phyloP scores from a whole-genome alignment of 257 asterid species.

The Solanum tacnaense region DNA sequence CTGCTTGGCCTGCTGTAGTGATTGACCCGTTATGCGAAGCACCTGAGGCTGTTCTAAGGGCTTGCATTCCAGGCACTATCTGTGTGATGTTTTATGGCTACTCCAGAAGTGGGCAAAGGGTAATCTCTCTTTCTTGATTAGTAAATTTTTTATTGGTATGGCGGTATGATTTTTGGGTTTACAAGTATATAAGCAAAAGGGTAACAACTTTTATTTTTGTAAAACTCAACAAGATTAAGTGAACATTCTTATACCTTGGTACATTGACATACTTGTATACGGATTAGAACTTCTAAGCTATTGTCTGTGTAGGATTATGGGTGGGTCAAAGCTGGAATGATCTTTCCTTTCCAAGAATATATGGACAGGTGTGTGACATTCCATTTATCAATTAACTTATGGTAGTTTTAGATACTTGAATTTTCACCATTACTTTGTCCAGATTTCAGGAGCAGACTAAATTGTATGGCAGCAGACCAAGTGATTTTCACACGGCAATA shows the following conservation, averaged over 20 bases:
- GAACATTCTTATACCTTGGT: neutral
- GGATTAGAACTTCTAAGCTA: neutral
- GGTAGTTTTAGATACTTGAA: neutral
- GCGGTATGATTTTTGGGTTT: neutral
- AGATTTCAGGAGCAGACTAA: conserved; percentile 93
- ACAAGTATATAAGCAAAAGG: conserved; percentile 28
- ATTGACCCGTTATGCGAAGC: conserved; percentile 77
- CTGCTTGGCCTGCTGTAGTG: conserved; percentile 96
- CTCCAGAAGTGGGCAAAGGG: conserved; percentile 68
- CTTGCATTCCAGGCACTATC: conserved; percentile 65
- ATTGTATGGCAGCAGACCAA: conserved; percentile 82
- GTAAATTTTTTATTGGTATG: neutral
- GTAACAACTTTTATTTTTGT: conserved; percentile 22
- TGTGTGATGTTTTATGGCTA: conserved; percentile 94
- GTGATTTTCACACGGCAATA: conserved; percentile 62
- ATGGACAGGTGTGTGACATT: conserved; percentile 50
- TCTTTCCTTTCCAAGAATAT: conserved; percentile 78
- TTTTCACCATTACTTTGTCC: conserved; percentile 10
- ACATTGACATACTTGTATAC: neutral
- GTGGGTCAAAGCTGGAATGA: conserved; percentile 91
- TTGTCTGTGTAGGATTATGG: conserved; percentile 65
- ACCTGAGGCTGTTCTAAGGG: conserved; percentile 63
- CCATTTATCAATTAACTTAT: neutral
- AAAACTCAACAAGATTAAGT: neutral
- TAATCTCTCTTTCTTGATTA: conserved; percentile 14